Evolutionary conservation across 2,329 filamentous ascomycete species (phyloP).

Genomic region (Sporothrix brunneoviolacea): DNA sequence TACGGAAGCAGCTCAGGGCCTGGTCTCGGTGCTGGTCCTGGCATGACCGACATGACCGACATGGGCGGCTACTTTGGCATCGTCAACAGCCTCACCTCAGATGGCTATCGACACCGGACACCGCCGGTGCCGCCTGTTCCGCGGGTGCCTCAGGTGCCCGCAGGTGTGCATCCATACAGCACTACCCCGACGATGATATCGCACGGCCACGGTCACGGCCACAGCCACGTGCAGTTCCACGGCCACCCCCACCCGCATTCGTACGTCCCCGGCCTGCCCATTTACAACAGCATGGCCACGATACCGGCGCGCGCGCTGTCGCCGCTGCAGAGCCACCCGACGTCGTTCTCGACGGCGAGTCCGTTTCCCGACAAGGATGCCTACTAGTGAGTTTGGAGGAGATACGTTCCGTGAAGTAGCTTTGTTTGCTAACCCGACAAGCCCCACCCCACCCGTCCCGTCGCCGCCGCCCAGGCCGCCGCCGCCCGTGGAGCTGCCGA

Average conservation of each 20-base stretch:
- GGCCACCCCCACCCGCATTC: neutral
- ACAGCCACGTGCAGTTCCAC: neutral
- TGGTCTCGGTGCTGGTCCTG: neutral
- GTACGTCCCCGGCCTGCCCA: conserved; percentile 1
- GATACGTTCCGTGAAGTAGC: neutral
- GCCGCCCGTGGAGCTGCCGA: conserved; percentile 30
- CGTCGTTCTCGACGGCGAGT: conserved; percentile 4
- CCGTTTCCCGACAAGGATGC: conserved; percentile 15
- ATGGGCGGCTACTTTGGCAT: conserved; percentile 4
- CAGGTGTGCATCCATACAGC: too few relatives aligned
- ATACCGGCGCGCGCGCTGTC: neutral
- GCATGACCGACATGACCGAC: neutral
- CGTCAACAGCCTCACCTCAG: too few relatives aligned
- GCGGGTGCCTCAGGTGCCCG: neutral
- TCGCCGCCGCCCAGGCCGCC: conserved; percentile 9
- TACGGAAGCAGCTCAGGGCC: too few relatives aligned
- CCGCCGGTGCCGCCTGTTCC: neutral
- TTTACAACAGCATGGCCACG: conserved; percentile 8
- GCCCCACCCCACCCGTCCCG: conserved; percentile 1
- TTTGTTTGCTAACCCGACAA: too few relatives aligned
- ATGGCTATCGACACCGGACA: conserved; percentile 8
- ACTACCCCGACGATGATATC: too few relatives aligned
- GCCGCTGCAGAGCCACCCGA: conserved; percentile 10
- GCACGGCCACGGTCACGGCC: too few relatives aligned
- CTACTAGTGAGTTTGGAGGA: neutral